These are phyloP conservation scores for Beauveria pseudobassiana DNA, from an alignment of 2,329 filamentous ascomycete species.

Conservation along the genomic window DNA sequence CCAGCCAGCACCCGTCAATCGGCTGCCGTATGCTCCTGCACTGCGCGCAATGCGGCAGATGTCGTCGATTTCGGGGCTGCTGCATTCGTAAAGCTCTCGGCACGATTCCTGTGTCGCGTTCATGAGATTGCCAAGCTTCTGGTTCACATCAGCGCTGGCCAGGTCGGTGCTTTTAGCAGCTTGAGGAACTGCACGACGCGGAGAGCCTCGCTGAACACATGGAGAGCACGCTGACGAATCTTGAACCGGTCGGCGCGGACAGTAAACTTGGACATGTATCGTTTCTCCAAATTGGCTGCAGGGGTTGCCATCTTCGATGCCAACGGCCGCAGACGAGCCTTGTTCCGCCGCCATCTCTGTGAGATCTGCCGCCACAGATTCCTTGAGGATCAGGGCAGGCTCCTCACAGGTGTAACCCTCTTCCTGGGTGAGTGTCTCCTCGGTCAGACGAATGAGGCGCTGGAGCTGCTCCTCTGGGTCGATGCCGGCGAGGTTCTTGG, in stretches of 20 bases:
- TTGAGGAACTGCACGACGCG: slow-evolving; percentile 79
- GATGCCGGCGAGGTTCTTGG: slow-evolving; percentile 30
- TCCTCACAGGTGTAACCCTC: slow-evolving; percentile 86
- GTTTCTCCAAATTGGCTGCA: slow-evolving; percentile 49
- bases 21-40: slow-evolving; percentile 75
- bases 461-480: slow-evolving; percentile 60
- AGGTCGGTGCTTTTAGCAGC: slow-evolving; percentile 51
- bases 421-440: slow-evolving; percentile 64
- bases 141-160: slow-evolving; percentile 48
- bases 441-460: slow-evolving; percentile 61
- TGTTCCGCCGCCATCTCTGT: slow-evolving; percentile 32
- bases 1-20: slow-evolving; percentile 92
- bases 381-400: slow-evolving; percentile 60
- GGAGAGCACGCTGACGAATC: slow-evolving; percentile 77
- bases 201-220: slow-evolving; percentile 85
- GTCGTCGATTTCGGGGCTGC: slow-evolving; percentile 83
- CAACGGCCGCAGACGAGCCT: neutral
- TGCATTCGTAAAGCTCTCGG: slow-evolving; percentile 82
- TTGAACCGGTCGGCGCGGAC: slow-evolving; percentile 83
- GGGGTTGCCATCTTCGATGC: neutral
- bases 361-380: slow-evolving; percentile 61
- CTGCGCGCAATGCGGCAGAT: slow-evolving; percentile 72
- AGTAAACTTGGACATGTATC: slow-evolving; percentile 82
- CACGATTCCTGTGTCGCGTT: slow-evolving; percentile 88
- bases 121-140: slow-evolving; percentile 70